Conservation (phyloP, 23 red algal species). For the Agarophyton chilense region DNA sequence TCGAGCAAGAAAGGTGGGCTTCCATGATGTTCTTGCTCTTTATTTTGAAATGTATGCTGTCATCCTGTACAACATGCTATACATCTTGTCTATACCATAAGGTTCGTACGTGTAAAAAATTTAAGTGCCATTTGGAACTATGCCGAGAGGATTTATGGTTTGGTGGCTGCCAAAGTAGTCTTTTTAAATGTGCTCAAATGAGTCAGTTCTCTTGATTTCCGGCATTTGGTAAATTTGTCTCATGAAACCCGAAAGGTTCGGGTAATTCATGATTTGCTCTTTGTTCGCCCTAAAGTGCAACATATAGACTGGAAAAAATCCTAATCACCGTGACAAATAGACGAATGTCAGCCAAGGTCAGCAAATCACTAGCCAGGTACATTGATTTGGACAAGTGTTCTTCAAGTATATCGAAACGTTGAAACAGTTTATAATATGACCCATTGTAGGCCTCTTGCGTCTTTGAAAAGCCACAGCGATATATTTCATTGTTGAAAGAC, state of each 20-base stretch:
- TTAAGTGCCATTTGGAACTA: conserved; percentile 83
- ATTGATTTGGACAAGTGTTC: conserved; percentile 51
- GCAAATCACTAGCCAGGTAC: conserved; percentile 57
- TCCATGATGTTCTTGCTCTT: too few relatives aligned
- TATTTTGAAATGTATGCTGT: too few relatives aligned
- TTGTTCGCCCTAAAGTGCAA: conserved; percentile 89
- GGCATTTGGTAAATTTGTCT: conserved; percentile 80
- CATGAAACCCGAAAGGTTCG: conserved; percentile 72
- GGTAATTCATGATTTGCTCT: conserved; percentile 74
- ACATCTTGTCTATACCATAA: conserved; percentile 53
- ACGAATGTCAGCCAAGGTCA: conserved; percentile 90
- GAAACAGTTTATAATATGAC: conserved; percentile 75
- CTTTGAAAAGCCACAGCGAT: conserved; percentile 87
- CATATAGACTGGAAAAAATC: conserved; percentile 88
- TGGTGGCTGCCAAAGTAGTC: conserved; percentile 85
- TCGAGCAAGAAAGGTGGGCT: too few relatives aligned
- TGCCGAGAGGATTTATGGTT: conserved; percentile 83
- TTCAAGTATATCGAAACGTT: conserved; percentile 74
- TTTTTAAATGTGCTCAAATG: conserved; percentile 86
- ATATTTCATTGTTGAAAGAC: conserved; percentile 88
- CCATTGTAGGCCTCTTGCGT: conserved; percentile 88
- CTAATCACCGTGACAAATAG: conserved; percentile 86
- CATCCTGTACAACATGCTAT: too few relatives aligned
- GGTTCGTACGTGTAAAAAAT: conserved; percentile 51
- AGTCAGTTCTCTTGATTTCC: conserved; percentile 54